Percentiles rank a stretch among this genome's conserved stretches.
These are phyloP conservation scores for Nothophytophthora sp. DNA, from an alignment of 352 stramenopile species.

Conservation along the genomic window DNA sequence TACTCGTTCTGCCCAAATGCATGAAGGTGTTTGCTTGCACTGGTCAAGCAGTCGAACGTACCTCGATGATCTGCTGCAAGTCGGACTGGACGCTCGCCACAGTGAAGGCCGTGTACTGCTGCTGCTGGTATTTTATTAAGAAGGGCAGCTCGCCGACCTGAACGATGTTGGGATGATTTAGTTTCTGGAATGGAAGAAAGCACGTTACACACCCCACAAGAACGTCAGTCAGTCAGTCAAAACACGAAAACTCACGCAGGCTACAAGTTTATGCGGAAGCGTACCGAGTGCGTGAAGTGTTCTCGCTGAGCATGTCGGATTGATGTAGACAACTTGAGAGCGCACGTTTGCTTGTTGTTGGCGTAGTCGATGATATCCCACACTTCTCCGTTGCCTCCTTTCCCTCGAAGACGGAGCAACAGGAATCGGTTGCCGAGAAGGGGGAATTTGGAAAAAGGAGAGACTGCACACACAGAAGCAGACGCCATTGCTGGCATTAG, in stretches of 20 bases:
- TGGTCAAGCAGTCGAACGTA: slow-evolving; percentile 10
- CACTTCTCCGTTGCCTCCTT: slow-evolving; percentile 79
- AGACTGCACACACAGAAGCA: slow-evolving; percentile 34
- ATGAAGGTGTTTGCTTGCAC: no score
- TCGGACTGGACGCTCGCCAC: slow-evolving; percentile 72
- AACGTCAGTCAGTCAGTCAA: slow-evolving; percentile 7
- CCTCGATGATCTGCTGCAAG: slow-evolving; percentile 76
- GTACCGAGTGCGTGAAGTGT: slow-evolving; percentile 72
- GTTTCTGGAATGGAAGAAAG: slow-evolving; percentile 20
- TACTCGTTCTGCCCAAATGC: neutral
- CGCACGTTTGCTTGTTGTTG: slow-evolving; percentile 56
- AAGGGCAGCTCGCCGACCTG: slow-evolving; percentile 57
- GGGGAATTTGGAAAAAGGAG: slow-evolving; percentile 72
- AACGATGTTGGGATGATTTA: slow-evolving; percentile 74
- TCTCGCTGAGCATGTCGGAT: slow-evolving; percentile 70
- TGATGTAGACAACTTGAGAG: slow-evolving; percentile 75
- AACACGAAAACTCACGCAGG: neutral
- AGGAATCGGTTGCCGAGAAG: slow-evolving; percentile 74
- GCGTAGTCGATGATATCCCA: slow-evolving; percentile 83
- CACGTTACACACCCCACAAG: neutral
- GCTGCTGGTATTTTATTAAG: slow-evolving; percentile 66
- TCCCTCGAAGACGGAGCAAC: slow-evolving; percentile 61
- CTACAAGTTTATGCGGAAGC: slow-evolving; percentile 1
- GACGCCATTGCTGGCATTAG: no score
- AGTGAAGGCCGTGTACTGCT: slow-evolving; percentile 78